Conservation (phyloP, 192 early-diverging fungal genomes). For the Entomortierella lignicola region DNA sequence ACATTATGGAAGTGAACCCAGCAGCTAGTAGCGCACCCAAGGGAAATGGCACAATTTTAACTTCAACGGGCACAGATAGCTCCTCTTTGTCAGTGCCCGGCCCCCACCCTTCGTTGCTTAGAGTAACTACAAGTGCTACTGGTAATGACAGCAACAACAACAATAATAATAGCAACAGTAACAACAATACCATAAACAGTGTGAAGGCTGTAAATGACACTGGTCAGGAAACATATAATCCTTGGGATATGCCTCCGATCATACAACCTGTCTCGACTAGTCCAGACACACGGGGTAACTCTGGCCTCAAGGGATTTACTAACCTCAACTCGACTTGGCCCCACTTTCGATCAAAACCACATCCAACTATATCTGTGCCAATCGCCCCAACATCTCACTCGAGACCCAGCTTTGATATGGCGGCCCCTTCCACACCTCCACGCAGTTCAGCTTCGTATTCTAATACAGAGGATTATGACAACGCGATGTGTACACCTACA, state of each 20-base stretch:
- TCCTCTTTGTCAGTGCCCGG: background rate
- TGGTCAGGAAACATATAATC: conserved; percentile 37
- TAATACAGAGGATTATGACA: conserved; percentile 41
- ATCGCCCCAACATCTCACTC: conserved; percentile 15
- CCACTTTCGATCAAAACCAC: conserved; percentile 45
- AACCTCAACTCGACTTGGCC: conserved; percentile 38
- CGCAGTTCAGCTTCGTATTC: conserved; percentile 39
- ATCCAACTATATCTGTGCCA: conserved; percentile 46
- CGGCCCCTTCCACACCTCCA: conserved; percentile 43
- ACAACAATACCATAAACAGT: background rate
- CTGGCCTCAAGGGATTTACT: conserved; percentile 44
- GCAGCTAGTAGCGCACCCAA: background rate
- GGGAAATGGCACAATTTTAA: background rate
- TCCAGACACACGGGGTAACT: background rate
- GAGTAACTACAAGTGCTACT: background rate
- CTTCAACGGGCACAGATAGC: background rate
- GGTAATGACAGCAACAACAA: background rate
- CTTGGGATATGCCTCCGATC: conserved; percentile 53
- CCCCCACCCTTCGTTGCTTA: background rate
- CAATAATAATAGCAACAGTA: background rate
- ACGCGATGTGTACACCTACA: conserved; percentile 51
- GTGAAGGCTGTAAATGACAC: conserved; percentile 2
- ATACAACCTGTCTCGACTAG: conserved; percentile 17
- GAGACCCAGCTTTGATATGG: conserved; percentile 36
- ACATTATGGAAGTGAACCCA: conserved; percentile 7